Conservation (phyloP, 2,329 filamentous ascomycete genomes). For the Epichloe hybrida region DNA sequence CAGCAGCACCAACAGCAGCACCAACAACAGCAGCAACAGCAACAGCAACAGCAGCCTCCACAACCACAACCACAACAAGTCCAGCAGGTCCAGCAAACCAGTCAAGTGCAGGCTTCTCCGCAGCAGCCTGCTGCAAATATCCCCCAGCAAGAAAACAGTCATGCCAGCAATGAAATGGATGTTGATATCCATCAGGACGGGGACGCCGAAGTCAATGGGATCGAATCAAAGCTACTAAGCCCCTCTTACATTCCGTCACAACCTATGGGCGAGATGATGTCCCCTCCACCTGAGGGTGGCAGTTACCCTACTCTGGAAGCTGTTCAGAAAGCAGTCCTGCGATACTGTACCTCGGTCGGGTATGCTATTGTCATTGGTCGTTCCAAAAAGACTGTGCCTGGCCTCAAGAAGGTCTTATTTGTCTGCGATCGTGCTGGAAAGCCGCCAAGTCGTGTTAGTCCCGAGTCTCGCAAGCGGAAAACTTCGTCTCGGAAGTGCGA, state of each 20-base stretch:
- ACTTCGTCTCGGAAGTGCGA: slow-evolving; percentile 57
- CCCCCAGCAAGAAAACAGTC: slow-evolving; percentile 27
- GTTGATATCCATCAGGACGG: slow-evolving; percentile 35
- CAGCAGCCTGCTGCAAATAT: slow-evolving; percentile 21
- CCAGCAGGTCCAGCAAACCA: slow-evolving; percentile 20
- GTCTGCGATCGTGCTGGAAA: slow-evolving; percentile 54
- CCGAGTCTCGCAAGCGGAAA: slow-evolving; percentile 50
- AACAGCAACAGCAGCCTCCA: slow-evolving; percentile 3
- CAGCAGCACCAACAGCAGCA: not conserved
- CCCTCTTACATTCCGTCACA: slow-evolving; percentile 37
- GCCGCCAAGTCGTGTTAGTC: slow-evolving; percentile 46
- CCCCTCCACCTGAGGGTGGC: slow-evolving; percentile 48
- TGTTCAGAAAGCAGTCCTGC: slow-evolving; percentile 48
- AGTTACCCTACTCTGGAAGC: slow-evolving; percentile 52
- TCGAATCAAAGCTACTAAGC: slow-evolving; percentile 35
- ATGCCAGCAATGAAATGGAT: slow-evolving; percentile 37
- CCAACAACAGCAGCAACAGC: slow-evolving; percentile 17
- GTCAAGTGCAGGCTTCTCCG: slow-evolving; percentile 17
- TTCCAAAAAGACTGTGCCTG: slow-evolving; percentile 54
- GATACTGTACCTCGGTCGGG: slow-evolving; percentile 53
- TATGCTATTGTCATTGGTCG: slow-evolving; percentile 56
- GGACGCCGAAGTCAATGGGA: slow-evolving; percentile 29
- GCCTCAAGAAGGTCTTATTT: slow-evolving; percentile 53
- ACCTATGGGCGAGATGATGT: slow-evolving; percentile 47
- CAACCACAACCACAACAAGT: slow-evolving; percentile 14